Evolutionary conservation across 179 eudicot genomes (phyloP), one percentile per base, ranked within the genome.

Genomic region (Patellifolia procumbens): DNA sequence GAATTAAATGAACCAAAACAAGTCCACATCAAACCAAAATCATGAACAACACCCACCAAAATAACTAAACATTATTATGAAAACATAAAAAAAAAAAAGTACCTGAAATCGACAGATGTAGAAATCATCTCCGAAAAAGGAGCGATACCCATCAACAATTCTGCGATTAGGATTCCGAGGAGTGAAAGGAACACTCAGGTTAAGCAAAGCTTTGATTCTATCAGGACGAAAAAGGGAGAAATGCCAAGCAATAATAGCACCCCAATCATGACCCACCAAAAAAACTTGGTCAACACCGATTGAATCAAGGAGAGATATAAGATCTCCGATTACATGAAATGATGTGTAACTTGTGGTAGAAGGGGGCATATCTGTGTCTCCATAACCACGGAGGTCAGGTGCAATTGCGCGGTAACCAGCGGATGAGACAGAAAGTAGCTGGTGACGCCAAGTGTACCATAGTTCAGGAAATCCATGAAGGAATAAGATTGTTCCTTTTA

Each of bases 381-480:
- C 98, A 76, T 73, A 93, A 32, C 97, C 97, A 3, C 98, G 97
- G 29, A 93, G 89, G 84, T 93, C 98, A 12, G 97, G 98, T 0
- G 97, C 97, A 15, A 93, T 79, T 12, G 89, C 87, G 12, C 86
- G 88, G 90, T 89, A 92, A 68, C 91, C 91, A 17, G 76, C 80
- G 65, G 91, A 52, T 45, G 96, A 81, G 20, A 88, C 85, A 31
- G 70, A 42, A 13, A 87, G 76, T 72, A 92, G 85, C 78, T 92
- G 97, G 88, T 92, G 96, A 62, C 95, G 90, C 96, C 97, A 92
- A 0, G 94, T 34, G 85, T 91, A 91, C 96, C 97, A 92, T 68
- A 88, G 90, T 77, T 91, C 92, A 0, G 96, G 96, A 85, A 89
- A 92, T 55, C 96, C 96, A 46, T 91, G 97, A 52, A 92, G 87